Conservation (phyloP, 2,329 filamentous ascomycete genomes). For the Zasmidium citrigriseum region DNA sequence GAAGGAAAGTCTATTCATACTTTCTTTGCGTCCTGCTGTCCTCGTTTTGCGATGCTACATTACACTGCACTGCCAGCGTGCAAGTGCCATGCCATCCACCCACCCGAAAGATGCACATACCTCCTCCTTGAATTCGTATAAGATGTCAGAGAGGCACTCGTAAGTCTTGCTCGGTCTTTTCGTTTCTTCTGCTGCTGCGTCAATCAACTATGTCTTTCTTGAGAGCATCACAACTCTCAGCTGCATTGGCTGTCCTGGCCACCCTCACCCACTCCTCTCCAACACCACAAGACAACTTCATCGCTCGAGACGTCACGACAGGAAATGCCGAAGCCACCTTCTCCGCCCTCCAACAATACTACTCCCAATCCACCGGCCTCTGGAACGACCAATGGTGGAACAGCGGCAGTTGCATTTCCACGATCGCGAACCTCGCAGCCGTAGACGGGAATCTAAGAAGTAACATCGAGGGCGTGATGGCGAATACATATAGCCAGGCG, state of each 20-base stretch:
- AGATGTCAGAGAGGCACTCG: too few species aligned
- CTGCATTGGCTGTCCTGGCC: too few species aligned
- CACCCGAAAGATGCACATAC: background rate
- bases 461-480: constrained; percentile 1
- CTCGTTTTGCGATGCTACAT: background rate
- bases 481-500: background rate
- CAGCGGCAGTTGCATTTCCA: constrained; percentile 1
- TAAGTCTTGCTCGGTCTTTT: too few species aligned
- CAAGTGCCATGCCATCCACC: background rate
- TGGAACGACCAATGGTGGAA: constrained; percentile 10
- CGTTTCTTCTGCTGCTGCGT: too few species aligned
- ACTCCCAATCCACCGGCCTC: constrained; percentile 1
- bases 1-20: background rate
- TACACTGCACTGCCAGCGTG: background rate
- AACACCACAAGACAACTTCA: too few species aligned
- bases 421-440: background rate
- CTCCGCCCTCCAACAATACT: constrained; percentile 8
- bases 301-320: constrained; percentile 2
- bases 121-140: background rate
- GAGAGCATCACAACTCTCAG: too few species aligned
- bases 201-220: too few species aligned
- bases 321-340: constrained; percentile 3
- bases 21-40: background rate
- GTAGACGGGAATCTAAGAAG: background rate
- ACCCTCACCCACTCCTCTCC: too few species aligned